A percentile compares a stretch with the other conserved stretches of the same genome.
These are phyloP conservation scores for Cyclocybe cylindracea DNA, from an alignment of 768 basidiomycete species.

Conservation along the genomic window DNA sequence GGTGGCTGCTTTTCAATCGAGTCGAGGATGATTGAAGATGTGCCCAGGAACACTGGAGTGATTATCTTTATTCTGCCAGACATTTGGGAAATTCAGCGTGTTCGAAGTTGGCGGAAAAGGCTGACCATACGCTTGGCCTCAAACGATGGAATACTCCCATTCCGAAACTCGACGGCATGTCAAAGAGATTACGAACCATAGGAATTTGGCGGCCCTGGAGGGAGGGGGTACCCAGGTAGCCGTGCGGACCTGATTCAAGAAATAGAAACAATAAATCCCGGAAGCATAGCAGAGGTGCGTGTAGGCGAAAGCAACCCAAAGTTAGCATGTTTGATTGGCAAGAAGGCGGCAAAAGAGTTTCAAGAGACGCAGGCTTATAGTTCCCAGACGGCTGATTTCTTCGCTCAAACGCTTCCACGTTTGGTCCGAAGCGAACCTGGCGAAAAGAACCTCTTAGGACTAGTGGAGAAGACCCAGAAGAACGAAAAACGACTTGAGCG, in stretches of 20 bases:
- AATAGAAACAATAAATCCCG: background rate
- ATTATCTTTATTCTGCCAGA: slow-evolving; percentile 16
- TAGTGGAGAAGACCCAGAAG: too few relatives aligned
- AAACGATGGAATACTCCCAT: slow-evolving; percentile 45
- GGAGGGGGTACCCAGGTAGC: slow-evolving; percentile 28
- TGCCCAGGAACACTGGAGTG: slow-evolving; percentile 17
- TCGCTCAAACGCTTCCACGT: too few relatives aligned
- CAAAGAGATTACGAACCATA: slow-evolving; percentile 42
- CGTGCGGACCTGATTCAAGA: background rate
- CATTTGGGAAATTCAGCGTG: background rate
- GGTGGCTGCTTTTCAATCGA: slow-evolving; percentile 14
- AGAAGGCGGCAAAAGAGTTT: too few relatives aligned
- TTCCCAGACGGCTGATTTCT: too few relatives aligned
- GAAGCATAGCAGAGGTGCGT: background rate
- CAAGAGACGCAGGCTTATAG: too few relatives aligned
- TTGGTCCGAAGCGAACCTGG: too few relatives aligned
- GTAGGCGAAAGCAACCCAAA: too few relatives aligned
- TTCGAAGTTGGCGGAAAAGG: background rate
- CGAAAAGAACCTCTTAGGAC: too few relatives aligned
- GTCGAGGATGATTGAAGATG: slow-evolving; percentile 21
- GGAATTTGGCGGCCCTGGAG: slow-evolving; percentile 46
- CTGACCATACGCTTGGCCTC: slow-evolving; percentile 38
- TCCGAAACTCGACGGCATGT: slow-evolving; percentile 39
- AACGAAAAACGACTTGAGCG: too few relatives aligned
- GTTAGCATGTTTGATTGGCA: too few relatives aligned